Base-by-base conservation (phyloP, 2,329 filamentous ascomycete genomes). In the Apiospora hydei region DNA sequence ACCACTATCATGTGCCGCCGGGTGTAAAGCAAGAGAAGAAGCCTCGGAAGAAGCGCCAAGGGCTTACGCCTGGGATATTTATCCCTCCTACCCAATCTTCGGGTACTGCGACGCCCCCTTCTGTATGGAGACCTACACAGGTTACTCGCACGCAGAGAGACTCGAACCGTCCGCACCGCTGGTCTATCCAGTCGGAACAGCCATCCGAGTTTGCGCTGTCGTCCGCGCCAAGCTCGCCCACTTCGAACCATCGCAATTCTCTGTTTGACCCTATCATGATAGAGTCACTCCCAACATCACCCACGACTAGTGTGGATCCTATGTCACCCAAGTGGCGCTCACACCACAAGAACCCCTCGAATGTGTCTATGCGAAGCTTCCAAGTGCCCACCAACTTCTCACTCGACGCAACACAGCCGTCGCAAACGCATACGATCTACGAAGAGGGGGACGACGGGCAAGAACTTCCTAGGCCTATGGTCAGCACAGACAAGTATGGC, bases 1-100 rank as follows among this genome's bases (percentile, higher is more conserved):
- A 98, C 78, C 96, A 98, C 80, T 98, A 98, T 79, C 95, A 98
- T 76, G 89, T 92, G 14, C 84, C 90, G 14, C 84, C 90, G 1
- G 83, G 88, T 70, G 91, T 90, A 80, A 85, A 88, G 26, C 91
- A 93, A 72, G 78, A 81, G 21, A 88, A 89, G 75, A 91, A 91
- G 73, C 85, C 89, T 11, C 94, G 91, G 83, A 97, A 94, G 83
- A 93, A 92, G 84, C 90, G 93, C 1, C 88, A 90, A 44, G 87
- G 89, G 30, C 83, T 94, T 13, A 88, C 88, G 16, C 85, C 90
- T 0, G 87, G 88, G 43, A 81, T 92, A 21, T 88, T 94, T 69
- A 90, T 91, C 10, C 91, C 88, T 0, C 82, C 86, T n/a, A 75
- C 80, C 38, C 71, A 73, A 70, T 69, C 80, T 67, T 79, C 85